phyloP scores from a whole-genome alignment of 192 early-diverging fungal genomes.

The Chytriomyces confervae region DNA sequence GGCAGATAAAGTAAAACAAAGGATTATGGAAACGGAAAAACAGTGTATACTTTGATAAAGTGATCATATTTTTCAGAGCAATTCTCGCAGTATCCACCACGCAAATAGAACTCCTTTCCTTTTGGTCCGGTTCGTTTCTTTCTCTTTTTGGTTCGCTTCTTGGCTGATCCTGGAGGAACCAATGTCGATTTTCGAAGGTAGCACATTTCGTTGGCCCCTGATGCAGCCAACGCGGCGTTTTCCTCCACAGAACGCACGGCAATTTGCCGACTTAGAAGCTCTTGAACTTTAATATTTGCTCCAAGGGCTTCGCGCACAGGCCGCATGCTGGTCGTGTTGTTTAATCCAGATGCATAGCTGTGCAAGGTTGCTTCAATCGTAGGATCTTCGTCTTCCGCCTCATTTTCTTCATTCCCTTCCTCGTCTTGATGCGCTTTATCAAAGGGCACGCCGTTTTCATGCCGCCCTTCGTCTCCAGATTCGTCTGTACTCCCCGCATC shows the following conservation, averaged over 20 bases:
- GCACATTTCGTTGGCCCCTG: not conserved
- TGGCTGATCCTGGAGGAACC: not conserved
- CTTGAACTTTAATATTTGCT: not conserved
- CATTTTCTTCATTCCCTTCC: not conserved
- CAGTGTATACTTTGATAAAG: slow-evolving; percentile 9
- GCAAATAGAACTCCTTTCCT: slow-evolving; percentile 28
- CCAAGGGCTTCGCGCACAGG: not conserved
- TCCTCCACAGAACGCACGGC: too few relatives aligned
- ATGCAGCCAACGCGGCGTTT: not conserved
- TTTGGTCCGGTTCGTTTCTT: not conserved
- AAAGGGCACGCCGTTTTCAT: not conserved
- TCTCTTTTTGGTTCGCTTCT: not conserved
- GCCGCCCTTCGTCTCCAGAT: not conserved
- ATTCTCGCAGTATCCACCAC: slow-evolving; percentile 22
- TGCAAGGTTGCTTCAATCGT: not conserved
- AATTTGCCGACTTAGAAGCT: not conserved
- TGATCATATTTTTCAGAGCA: slow-evolving; percentile 24
- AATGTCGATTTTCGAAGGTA: not conserved
- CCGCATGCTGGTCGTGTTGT: slow-evolving; percentile 13
- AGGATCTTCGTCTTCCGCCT: not conserved
- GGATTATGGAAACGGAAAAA: not conserved
- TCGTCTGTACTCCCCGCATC: not conserved
- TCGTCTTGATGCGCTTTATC: not conserved
- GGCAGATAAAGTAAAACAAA: not conserved
- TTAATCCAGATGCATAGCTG: not conserved